Conservation (phyloP, 257 asterid genomes). For the Solanum commersonii region DNA sequence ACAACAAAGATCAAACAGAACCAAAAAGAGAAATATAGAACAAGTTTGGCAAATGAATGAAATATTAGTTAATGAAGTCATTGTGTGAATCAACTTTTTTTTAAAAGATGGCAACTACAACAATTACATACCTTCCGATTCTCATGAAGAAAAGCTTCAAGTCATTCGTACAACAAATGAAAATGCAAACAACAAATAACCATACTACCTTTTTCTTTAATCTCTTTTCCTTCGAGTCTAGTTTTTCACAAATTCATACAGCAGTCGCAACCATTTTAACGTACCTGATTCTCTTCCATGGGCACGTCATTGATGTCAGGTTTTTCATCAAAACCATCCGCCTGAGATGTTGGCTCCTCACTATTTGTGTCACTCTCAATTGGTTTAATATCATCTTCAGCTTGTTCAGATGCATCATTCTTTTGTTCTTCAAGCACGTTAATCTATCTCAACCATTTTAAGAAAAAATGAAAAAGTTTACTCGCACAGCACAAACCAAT, state of each 20-base stretch:
- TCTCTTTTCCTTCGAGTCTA: too few relatives aligned
- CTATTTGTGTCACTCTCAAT: conserved; percentile 30
- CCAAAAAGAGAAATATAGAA: neutral
- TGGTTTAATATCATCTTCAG: conserved; percentile 56
- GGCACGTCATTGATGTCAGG: conserved; percentile 89
- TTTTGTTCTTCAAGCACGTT: conserved; percentile 76
- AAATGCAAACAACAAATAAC: too few relatives aligned
- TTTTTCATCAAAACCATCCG: conserved; percentile 53
- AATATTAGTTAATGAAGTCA: too few relatives aligned
- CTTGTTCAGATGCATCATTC: conserved; percentile 49
- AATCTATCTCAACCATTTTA: conserved; percentile 30
- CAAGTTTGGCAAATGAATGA: neutral
- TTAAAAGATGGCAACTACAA: too few relatives aligned
- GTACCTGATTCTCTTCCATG: conserved; percentile 58
- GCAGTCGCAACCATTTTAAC: too few relatives aligned
- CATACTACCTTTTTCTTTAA: too few relatives aligned
- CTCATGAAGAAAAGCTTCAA: too few relatives aligned
- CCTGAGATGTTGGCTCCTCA: conserved; percentile 32
- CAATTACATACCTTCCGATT: too few relatives aligned
- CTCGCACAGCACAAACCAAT: neutral
- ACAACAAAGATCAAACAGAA: neutral
- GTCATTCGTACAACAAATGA: too few relatives aligned
- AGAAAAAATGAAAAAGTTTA: neutral
- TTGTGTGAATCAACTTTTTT: too few relatives aligned
- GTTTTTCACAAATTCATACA: too few relatives aligned